Evolutionary conservation across 2,329 filamentous ascomycete species (phyloP).

Genomic region (Aspergillus ochraceus): DNA sequence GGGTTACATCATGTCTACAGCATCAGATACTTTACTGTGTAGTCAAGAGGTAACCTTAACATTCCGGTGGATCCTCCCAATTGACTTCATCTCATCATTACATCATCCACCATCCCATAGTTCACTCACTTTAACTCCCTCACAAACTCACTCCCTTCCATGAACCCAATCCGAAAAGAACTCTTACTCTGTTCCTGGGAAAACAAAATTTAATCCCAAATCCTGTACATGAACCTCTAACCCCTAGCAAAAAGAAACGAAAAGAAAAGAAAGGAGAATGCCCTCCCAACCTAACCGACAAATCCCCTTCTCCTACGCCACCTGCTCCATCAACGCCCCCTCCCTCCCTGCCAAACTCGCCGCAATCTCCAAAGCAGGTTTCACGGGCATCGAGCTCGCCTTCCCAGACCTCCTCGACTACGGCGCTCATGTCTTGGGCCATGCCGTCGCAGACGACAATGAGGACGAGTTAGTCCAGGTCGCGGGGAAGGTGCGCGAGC

Average conservation of each 20-base stretch:
- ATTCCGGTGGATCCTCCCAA: background rate
- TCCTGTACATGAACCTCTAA: no score
- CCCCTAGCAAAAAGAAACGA: no score
- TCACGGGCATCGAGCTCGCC: conserved; percentile 69
- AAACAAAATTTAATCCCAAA: no score
- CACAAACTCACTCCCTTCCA: no score
- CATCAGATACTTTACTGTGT: no score
- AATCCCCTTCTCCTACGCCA: conserved; percentile 43
- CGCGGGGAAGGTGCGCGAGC: conserved; percentile 53
- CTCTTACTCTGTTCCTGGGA: no score
- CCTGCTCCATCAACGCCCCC: conserved; percentile 42
- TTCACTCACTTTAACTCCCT: no score
- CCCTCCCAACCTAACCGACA: conserved; percentile 1
- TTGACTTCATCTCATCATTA: conserved; percentile 11
- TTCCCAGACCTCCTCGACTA: conserved; percentile 71
- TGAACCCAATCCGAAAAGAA: no score
- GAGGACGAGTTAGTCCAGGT: conserved; percentile 59
- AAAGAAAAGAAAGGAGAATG: background rate
- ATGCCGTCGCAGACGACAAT: conserved; percentile 57
- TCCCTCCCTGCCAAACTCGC: conserved; percentile 40
- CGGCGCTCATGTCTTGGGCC: conserved; percentile 52
- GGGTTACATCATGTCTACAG: background rate
- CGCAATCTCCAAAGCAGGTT: conserved; percentile 42
- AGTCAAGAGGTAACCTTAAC: no score
- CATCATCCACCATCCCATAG: conserved; percentile 8